Evolutionary conservation across 2,329 filamentous ascomycete genomes (phyloP), one percentile per base, ranked within the genome.

Genomic region (Cercospora sp.): DNA sequence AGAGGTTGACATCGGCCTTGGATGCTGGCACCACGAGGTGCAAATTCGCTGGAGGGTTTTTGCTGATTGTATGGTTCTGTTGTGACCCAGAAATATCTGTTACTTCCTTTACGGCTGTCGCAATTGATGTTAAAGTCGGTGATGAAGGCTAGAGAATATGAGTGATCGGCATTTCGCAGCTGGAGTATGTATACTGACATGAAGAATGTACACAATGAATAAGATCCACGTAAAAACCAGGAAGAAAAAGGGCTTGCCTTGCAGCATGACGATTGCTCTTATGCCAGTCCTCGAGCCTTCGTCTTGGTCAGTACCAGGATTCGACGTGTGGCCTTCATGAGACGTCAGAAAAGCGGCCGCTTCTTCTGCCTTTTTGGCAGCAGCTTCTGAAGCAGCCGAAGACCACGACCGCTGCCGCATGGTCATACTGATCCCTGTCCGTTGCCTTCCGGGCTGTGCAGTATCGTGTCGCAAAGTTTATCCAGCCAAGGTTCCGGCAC

Each of bases 1-100:
- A 76, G 3, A 75, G 61, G 58, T 77, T 72, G 13, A 61, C 58
- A 63, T 75, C 69, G 18, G 72, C 58, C n/a, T 68, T 60, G 5
- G 70, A 71, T 3, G 72, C 71, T 20, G 75, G 72, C 9, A 76
- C 66, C 23, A 77, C 60, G 12, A 77, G 53, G 60, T 77, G 74
- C 26, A 77, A 65, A 30, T 73, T 72, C 18, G 66, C 63, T 20
- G 68, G 68, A 30, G 63, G 63, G 8, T 57, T 60, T 23, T 59
- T 68, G 45, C 58, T 66, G 28, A 58, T 51, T 10, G 53, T 59
- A 18, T 64, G 62, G 23, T 64, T 58, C 36, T 64, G 62, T 58
- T 53, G 59, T 57, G 51, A 40, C 20, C 53, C 40, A n/a, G 62
- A n/a, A 20, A 45, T n/a, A 9, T 62, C 36, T 13, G 31, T 30